Evolutionary conservation across 768 basidiomycete species (phyloP).

Genomic region (Mycena albidolilacea): DNA sequence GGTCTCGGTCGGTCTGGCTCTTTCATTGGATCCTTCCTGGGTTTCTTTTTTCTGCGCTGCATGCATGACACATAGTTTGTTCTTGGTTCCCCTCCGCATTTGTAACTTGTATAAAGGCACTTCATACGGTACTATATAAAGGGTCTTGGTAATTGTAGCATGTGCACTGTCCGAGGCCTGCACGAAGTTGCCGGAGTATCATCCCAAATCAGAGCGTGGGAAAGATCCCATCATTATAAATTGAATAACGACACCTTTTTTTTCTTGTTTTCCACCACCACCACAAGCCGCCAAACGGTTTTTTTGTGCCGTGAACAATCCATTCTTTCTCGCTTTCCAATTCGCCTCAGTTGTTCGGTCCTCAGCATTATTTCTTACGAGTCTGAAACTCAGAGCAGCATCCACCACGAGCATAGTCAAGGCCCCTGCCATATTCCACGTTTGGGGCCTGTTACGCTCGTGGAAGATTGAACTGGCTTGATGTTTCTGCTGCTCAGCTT

Average conservation of each 20-base stretch:
- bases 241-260: no score
- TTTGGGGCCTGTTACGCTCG: slow-evolving; percentile 80
- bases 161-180: background rate
- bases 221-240: no score
- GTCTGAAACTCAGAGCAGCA: background rate
- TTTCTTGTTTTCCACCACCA: no score
- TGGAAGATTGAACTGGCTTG: slow-evolving; percentile 69
- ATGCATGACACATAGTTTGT: slow-evolving; percentile 26
- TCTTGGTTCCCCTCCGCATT: slow-evolving; percentile 33
- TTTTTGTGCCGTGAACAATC: no score
- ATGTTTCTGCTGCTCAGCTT: slow-evolving; percentile 60
- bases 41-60: slow-evolving; percentile 5
- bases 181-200: no score
- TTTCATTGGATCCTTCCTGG: background rate
- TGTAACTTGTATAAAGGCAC: slow-evolving; percentile 39
- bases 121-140: slow-evolving; percentile 22
- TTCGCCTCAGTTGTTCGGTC: no score
- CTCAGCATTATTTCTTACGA: no score
- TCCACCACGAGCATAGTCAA: slow-evolving; percentile 76
- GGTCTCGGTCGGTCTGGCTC: slow-evolving; percentile 2
- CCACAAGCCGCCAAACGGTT: no score
- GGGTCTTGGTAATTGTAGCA: slow-evolving; percentile 27
- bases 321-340: no score
- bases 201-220: no score
- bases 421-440: slow-evolving; percentile 61